Base-by-base conservation (phyloP, 2,329 filamentous ascomycete species). In the Xylaria sp. region DNA sequence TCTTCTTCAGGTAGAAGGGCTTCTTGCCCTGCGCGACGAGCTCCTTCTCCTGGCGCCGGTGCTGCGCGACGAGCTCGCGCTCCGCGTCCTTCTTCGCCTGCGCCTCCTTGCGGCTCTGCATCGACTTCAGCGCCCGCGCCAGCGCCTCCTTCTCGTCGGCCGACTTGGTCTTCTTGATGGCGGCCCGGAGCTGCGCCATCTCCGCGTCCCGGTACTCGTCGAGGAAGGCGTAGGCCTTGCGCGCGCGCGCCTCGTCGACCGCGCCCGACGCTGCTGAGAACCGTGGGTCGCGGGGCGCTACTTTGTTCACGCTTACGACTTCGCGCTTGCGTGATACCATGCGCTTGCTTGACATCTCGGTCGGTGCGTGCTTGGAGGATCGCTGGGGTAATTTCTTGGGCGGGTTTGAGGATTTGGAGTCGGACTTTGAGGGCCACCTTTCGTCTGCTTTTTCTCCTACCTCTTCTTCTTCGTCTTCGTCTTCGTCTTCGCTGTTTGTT, bases 1-100 rank as follows among this genome's bases (percentile, higher is more conserved):
- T 90, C 84, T 91, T 91, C 88, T 99, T 99, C 76, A 98, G 84
- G 81, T 93, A 98, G 83, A 94, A 99, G 0, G 96, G 95, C 79
- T 88, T 89, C 89, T 98, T 98, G 70, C 96, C 96, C 83, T 97
- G 89, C 76, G 90, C 90, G 61, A 98, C 90, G 69, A 92, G 83
- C 79, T 94, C 92, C 83, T 93, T 94, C 85, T 99, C 96, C 80
- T 90, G 87, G 82, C 88, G 88, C 77, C 92, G 89, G 82, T 98
- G 94, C 80, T 92, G 90, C 54, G 89, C 85, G 63, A 95, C 76
- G 51, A 98, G 83, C 66, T 89, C 87, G 74, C 88, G 85, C 80
- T 92, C 89, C 69, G 90, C 87, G 70, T 93, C 91, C 82, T 91
- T 92, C 62, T 87, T 85, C 74, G 89, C 84, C 73, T 90, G 88